phyloP scores from a whole-genome alignment of 2,329 filamentous ascomycete species.

The Claviceps fusiformis region DNA sequence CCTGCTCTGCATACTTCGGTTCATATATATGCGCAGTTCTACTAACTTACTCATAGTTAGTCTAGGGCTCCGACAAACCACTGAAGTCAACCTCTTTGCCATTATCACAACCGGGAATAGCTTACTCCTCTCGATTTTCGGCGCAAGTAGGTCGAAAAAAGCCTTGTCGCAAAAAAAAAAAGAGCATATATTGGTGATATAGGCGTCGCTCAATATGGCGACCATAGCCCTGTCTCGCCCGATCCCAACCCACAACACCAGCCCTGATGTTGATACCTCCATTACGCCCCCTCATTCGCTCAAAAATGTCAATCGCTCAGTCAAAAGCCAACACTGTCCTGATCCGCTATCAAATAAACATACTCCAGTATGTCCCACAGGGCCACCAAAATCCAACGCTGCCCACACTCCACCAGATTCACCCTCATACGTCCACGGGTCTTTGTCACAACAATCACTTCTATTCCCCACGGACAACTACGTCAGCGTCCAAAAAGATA shows the following conservation, averaged over 20 bases:
- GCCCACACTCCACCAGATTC: conserved; percentile 53
- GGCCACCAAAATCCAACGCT: conserved; percentile 43
- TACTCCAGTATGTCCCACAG: conserved; percentile 76
- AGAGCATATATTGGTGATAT: not conserved
- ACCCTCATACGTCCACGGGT: conserved; percentile 39
- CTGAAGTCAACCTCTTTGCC: not conserved
- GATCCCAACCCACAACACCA: conserved; percentile 30
- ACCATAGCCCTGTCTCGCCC: conserved; percentile 40
- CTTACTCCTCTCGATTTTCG: not conserved
- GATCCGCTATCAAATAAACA: conserved; percentile 71
- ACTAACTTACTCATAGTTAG: not conserved
- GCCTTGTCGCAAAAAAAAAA: not conserved
- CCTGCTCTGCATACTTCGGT: not conserved
- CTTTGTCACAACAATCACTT: conserved; percentile 48
- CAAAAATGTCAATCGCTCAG: conserved; percentile 14
- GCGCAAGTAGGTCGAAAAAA: not conserved
- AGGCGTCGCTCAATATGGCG: conserved; percentile 27
- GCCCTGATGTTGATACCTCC: conserved; percentile 24
- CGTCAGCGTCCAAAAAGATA: conserved; percentile 33
- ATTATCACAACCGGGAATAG: not conserved
- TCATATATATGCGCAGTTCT: not conserved
- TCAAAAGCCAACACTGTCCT: conserved; percentile 14
- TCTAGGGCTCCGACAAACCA: not conserved
- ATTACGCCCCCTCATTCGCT: conserved; percentile 29
- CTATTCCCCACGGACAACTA: conserved; percentile 61